Evolutionary conservation across 208 protist genomes (phyloP), one percentile per base, ranked within the genome.

Genomic region (Porcisia hertigi): DNA sequence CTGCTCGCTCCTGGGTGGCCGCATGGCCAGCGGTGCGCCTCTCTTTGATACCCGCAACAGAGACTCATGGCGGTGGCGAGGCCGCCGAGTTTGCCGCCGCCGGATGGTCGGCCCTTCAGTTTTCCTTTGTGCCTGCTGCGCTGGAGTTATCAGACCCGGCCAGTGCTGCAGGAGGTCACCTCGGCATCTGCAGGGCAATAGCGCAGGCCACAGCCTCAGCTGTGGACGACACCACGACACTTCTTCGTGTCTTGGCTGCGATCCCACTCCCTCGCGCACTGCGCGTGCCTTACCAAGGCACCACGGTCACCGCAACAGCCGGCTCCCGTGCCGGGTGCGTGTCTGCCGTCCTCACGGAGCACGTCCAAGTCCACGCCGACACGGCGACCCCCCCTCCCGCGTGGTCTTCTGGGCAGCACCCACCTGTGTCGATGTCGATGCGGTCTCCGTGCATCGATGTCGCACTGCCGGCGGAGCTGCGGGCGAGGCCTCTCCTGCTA

Each of bases 401-500:
- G 59, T 14, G 18, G 55, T 47, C 20, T 47, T 47, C 59, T 45
- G 36, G n/a, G 34, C 63, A 39, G 39, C 64, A 45, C 16, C 18
- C 54, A 54, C 41, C 30, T 30, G 30, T 2, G 16, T 47, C 57
- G 20, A n/a, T 2, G 23, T 52, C 23, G 63, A 11, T n/a, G 41
- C 18, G 9, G 41, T n/a, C 11, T 14, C 41, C 41, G 8, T 52
- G 41, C 41, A 52, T 8, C 20, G 6, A 67, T 52, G 7, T 30
- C 41, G 16, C 16, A 16, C 55, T 57, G 71, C 25, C 47, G 41
- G 55, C 54, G 54, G 62, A 45, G 34, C 16, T 86, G 45, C 70
- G 77, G 43, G 39, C 41, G 49, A 79, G 58, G 25, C 88, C 88
- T 0, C 30, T 99, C 3, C 87, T 99, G 0, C 92, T 99, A 0